Base-by-base conservation (phyloP, 1,284 basidiomycete species). In the Peniophora sp. region DNA sequence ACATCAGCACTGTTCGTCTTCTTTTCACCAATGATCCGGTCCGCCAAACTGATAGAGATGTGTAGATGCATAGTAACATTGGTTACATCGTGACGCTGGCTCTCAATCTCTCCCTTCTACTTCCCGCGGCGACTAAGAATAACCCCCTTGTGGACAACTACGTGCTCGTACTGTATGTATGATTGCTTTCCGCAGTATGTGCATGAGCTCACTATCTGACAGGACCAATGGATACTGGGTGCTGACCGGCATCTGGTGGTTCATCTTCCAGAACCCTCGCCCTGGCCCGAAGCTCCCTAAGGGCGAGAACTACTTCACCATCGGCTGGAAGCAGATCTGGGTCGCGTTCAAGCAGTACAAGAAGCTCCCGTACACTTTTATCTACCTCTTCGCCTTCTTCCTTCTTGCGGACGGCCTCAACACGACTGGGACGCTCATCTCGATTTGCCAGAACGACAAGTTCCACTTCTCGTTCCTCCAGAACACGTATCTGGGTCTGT, bases 321-420 rank as follows among this genome's bases (percentile, higher is more conserved):
- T 91, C 43, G 88, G 89, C 14, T 91, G 87, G 88, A 89, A 86
- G 59, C 87, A 90, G 81, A 87, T 90, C 52, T 88, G 80, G 81
- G 64, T 72, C 19, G 85, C 87, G 0, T 55, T 76, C 47, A 81
- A 78, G 58, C 82, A 89, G 57, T 87, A 84, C 65, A 83, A 78
- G 65, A 72, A 81, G 59, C 71, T 89, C 0, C 86, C 87, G 0
- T 79, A 83, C 64, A 91, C 87, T 1, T 90, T 91, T 62, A 72
- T 79, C 47, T 91, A 89, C 63, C 71, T 90, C 1, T 71, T 87
- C 47, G 68, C 85, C 0, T 89, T 81, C 69, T 91, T 91, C 73
- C 73, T 91, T 11, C 75, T 91, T 17, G 83, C 87, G 5, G 86
- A 89, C 60, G 85, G 85, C 6, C 65, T 90, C 32, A 89, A 89